phyloP scores from a whole-genome alignment of 352 stramenopile species.

The Globisporangium radiosum region DNA sequence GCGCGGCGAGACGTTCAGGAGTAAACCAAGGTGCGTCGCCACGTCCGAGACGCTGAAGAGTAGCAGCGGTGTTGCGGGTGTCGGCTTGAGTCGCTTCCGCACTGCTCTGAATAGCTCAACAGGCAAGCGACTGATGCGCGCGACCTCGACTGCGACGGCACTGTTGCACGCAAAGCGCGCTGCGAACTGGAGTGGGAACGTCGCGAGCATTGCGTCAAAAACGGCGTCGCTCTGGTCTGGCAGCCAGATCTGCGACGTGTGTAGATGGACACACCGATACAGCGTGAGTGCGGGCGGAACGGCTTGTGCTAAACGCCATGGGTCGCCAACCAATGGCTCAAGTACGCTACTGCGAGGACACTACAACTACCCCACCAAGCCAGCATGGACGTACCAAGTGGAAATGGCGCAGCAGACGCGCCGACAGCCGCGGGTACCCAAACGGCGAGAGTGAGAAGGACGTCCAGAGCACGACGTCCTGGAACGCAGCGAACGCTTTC shows the following conservation, averaged over 20 bases:
- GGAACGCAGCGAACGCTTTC: constrained; percentile 56
- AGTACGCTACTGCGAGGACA: neutral
- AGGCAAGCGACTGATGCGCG: constrained; percentile 30
- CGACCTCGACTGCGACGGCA: constrained; percentile 11
- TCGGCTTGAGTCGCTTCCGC: constrained; percentile 22
- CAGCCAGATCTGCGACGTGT: constrained; percentile 28
- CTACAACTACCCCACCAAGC: too few relatives aligned
- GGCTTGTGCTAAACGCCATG: neutral
- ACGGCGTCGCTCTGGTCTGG: constrained; percentile 32
- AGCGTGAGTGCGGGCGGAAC: neutral
- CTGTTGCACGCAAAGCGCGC: constrained; percentile 12
- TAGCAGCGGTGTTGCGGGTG: constrained; percentile 24
- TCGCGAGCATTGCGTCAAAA: constrained; percentile 29
- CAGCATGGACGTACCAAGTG: constrained; percentile 24
- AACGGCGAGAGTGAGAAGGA: constrained; percentile 43
- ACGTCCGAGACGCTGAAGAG: constrained; percentile 39
- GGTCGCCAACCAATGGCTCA: neutral
- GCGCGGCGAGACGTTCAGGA: constrained; percentile 35
- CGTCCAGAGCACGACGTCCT: constrained; percentile 34
- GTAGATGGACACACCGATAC: neutral
- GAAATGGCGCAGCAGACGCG: constrained; percentile 58
- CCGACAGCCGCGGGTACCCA: constrained; percentile 28
- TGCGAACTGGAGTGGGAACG: constrained; percentile 33
- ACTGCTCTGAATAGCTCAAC: constrained; percentile 29
- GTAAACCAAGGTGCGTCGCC: constrained; percentile 31